Evolutionary conservation across 768 basidiomycete genomes (phyloP).

Genomic region (Russula foetens): DNA sequence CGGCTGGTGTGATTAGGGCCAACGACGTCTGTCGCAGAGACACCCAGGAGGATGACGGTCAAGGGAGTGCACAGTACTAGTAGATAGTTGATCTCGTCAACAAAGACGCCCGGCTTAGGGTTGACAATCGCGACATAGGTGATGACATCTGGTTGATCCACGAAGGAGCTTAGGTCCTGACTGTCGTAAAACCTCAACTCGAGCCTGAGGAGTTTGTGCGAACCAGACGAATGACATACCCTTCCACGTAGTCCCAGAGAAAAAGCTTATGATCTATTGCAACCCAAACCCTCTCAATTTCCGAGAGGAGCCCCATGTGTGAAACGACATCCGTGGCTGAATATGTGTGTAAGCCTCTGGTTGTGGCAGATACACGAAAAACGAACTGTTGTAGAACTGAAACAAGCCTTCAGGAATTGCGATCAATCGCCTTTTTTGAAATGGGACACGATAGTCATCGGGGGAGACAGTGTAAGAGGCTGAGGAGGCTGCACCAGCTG

Average conservation of each 20-base stretch:
- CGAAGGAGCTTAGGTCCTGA: conserved; percentile 87
- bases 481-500: conserved; percentile 62
- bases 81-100: conserved; percentile 84
- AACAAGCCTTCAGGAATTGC: conserved; percentile 74
- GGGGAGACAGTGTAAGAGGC: conserved; percentile 71
- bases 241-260: conserved; percentile 93
- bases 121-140: conserved; percentile 81
- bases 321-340: conserved; percentile 61
- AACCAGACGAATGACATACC: conserved; percentile 42
- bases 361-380: not conserved
- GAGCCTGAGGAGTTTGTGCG: not conserved
- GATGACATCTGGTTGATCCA: conserved; percentile 86
- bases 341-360: conserved; percentile 11
- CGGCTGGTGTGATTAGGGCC: conserved; percentile 34
- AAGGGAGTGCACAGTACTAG: conserved; percentile 87
- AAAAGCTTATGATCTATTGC: conserved; percentile 91
- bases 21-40: conserved; percentile 45
- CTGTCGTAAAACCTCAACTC: conserved; percentile 31
- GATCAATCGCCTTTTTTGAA: conserved; percentile 68
- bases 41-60: conserved; percentile 76
- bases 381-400: conserved; percentile 64
- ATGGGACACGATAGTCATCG: conserved; percentile 71
- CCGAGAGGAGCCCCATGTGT: conserved; percentile 86
- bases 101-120: conserved; percentile 80
- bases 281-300: conserved; percentile 93